A percentile compares a stretch with the other conserved stretches of the same genome.
Evolutionary conservation across 257 asterid species (phyloP).

Genomic region (Nicotiana undulata): DNA sequence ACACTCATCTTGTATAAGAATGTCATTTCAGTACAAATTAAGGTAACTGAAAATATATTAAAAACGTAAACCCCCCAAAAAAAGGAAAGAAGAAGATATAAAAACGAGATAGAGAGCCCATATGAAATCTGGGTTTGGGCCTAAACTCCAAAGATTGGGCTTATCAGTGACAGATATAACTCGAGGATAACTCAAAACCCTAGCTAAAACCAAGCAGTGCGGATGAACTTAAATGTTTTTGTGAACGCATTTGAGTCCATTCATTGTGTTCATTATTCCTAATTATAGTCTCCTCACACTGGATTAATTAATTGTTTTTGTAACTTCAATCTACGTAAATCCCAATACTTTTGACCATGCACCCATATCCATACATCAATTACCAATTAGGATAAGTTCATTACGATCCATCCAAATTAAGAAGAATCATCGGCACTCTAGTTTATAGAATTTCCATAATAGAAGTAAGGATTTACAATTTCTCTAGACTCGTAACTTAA

Average conservation of each 20-base stretch:
- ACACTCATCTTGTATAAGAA: no score
- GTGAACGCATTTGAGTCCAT: conserved; percentile 1
- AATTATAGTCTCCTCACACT: neutral
- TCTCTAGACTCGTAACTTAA: no score
- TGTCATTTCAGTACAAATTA: no score
- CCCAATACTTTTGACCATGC: neutral
- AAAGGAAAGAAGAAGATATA: no score
- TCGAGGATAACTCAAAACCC: neutral
- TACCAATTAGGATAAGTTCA: neutral
- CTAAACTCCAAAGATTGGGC: neutral
- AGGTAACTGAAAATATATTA: no score
- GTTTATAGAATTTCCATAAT: neutral
- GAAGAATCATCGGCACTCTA: neutral
- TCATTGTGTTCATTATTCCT: neutral
- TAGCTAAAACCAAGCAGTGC: neutral
- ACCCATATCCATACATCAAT: neutral
- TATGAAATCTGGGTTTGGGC: neutral
- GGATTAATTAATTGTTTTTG: neutral
- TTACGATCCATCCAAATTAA: neutral
- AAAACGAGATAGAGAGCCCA: neutral
- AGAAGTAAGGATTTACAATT: no score
- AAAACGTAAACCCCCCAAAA: no score
- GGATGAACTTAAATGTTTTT: neutral
- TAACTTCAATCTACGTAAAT: neutral
- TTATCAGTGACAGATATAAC: neutral